Percentiles rank a stretch among this genome's conserved stretches.
These are phyloP conservation scores for Acacia confusa DNA, from an alignment of 306 rosid species.

Conservation along the genomic window DNA sequence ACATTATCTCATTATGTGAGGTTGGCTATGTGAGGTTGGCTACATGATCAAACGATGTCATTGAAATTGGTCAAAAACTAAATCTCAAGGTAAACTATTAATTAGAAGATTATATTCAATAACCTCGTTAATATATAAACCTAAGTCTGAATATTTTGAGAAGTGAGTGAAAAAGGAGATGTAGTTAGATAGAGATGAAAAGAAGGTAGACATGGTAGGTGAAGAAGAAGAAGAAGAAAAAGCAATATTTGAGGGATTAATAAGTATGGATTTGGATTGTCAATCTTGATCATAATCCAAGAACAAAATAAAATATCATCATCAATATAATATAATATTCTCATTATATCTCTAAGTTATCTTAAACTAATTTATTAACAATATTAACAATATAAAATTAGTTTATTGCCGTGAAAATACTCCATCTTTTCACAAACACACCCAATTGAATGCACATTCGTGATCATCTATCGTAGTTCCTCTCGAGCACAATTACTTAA, in stretches of 20 bases:
- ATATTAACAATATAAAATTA: neutral
- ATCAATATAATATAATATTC: neutral
- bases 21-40: rapidly evolving
- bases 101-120: too few species aligned
- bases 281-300: neutral
- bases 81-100: too few species aligned
- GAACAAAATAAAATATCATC: neutral
- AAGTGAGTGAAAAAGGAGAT: neutral
- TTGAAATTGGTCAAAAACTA: too few species aligned
- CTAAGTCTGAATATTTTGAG: neutral
- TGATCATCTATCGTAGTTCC: too few species aligned
- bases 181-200: neutral
- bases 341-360: too few species aligned
- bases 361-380: neutral
- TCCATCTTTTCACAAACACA: neutral
- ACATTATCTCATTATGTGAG: too few species aligned
- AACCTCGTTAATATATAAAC: neutral
- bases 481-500: too few species aligned
- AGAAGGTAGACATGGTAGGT: neutral
- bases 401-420: neutral
- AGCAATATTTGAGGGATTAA: neutral
- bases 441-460: neutral
- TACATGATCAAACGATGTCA: too few species aligned
- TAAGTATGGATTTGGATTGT: neutral
- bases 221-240: neutral